Conservation (phyloP, 371 early-diverging fungal species). For the Neoconidiobolus thromboides region DNA sequence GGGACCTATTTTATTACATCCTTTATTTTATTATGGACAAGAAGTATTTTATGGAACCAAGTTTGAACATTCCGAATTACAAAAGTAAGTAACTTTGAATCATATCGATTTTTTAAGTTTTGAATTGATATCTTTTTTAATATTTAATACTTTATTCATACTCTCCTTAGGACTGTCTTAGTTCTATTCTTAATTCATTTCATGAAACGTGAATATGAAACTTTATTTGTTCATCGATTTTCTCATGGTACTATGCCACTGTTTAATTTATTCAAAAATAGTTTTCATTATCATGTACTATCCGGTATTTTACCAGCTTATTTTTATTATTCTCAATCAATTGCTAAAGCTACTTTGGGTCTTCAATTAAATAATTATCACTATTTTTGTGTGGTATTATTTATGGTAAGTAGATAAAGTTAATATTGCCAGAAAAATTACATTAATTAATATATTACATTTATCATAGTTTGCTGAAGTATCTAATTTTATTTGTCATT, state of each 20-base stretch:
- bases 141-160: background rate
- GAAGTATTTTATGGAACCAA: constrained; percentile 37
- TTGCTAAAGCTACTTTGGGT: background rate
- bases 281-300: constrained; percentile 84
- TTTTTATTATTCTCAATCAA: constrained; percentile 53
- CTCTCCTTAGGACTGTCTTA: constrained; percentile 25
- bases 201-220: constrained; percentile 83
- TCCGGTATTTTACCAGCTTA: constrained; percentile 73
- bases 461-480: constrained; percentile 39
- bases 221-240: constrained; percentile 84
- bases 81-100: constrained; percentile 17
- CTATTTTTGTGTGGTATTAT: background rate
- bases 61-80: constrained; percentile 47
- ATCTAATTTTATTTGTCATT: constrained; percentile 69
- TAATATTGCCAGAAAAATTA: background rate
- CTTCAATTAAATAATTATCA: background rate
- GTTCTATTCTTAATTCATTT: constrained; percentile 66
- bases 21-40: constrained; percentile 56
- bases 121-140: background rate
- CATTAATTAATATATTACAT: background rate
- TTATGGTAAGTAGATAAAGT: background rate
- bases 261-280: constrained; percentile 83
- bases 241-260: constrained; percentile 91
- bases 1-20: constrained; percentile 79
- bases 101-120: background rate